These are phyloP conservation scores for Diutina mesorugosa DNA, from an alignment of 1,139 yeast species.

Conservation along the genomic window DNA sequence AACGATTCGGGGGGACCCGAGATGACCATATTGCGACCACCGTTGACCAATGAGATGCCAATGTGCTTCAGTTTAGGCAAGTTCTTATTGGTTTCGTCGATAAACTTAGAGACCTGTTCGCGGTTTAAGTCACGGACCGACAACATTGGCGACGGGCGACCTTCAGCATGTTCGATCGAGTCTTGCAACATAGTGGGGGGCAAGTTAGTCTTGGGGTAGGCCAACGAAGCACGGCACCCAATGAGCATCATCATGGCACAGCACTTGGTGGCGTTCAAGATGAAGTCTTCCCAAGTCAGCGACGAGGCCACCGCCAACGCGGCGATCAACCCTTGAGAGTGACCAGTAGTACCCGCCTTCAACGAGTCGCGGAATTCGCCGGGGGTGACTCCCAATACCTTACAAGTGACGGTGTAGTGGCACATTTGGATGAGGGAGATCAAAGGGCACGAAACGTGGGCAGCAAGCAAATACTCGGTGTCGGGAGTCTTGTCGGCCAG, in stretches of 20 bases:
- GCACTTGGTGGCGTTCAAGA: constrained; percentile 60
- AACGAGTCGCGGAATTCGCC: constrained; percentile 68
- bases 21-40: constrained; percentile 90
- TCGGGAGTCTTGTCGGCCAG: constrained; percentile 83
- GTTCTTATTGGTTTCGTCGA: constrained; percentile 82
- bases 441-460: constrained; percentile 91
- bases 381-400: constrained; percentile 76
- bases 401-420: constrained; percentile 83
- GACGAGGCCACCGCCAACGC: constrained; percentile 86
- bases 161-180: constrained; percentile 88
- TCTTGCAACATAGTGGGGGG: constrained; percentile 93
- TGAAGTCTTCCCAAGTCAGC: constrained; percentile 76
- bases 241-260: constrained; percentile 79
- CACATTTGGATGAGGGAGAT: constrained; percentile 92
- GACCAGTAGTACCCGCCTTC: constrained; percentile 84
- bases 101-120: constrained; percentile 66
- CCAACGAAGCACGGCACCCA: constrained; percentile 83
- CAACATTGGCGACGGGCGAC: constrained; percentile 95
- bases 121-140: constrained; percentile 79
- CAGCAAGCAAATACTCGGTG: constrained; percentile 74
- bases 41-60: constrained; percentile 82
- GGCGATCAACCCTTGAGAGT: constrained; percentile 93
- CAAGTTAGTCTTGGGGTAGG: constrained; percentile 86
- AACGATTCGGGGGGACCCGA: constrained; percentile 99
- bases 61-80: constrained; percentile 87